These are phyloP conservation scores for Metschnikowia cerradonensis DNA, from an alignment of 805 yeast genomes.

Conservation along the genomic window DNA sequence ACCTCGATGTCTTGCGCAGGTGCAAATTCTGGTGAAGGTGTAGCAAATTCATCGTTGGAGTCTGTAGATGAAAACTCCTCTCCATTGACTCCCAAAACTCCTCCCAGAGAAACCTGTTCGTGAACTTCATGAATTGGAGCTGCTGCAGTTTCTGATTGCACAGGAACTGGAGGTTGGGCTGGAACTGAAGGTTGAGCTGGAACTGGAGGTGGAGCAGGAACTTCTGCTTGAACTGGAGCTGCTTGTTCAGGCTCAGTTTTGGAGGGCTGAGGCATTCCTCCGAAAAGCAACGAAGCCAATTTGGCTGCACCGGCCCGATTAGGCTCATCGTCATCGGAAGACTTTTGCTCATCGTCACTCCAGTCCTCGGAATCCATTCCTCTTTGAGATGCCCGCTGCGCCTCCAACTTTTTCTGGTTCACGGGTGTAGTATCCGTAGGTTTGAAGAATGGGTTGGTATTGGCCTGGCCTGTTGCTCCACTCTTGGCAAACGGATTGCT, in stretches of 20 bases:
- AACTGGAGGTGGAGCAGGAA: background rate
- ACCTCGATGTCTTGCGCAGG: constrained; percentile 3
- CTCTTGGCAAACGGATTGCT: constrained; percentile 50
- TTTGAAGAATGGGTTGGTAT: constrained; percentile 59
- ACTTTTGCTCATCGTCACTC: constrained; percentile 43
- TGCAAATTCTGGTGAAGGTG: constrained; percentile 16
- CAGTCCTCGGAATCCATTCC: constrained; percentile 45
- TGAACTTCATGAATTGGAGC: background rate
- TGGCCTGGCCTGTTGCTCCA: background rate
- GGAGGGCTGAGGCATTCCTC: constrained; percentile 44
- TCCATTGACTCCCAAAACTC: background rate
- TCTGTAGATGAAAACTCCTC: constrained; percentile 8
- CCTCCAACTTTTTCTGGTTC: constrained; percentile 58
- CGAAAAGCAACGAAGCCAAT: constrained; percentile 50
- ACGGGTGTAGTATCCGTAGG: constrained; percentile 34
- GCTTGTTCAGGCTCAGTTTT: background rate
- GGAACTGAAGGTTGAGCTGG: constrained; percentile 1
- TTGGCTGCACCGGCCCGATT: constrained; percentile 53
- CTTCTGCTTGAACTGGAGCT: background rate
- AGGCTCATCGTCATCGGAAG: constrained; percentile 48
- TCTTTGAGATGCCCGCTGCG: constrained; percentile 71
- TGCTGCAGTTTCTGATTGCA: background rate
- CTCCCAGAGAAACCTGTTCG: background rate
- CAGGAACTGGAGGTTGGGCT: too few species aligned
- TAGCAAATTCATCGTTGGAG: constrained; percentile 15